Base-by-base conservation (phyloP, 768 basidiomycete genomes). In the Multifurca ochricompacta region DNA sequence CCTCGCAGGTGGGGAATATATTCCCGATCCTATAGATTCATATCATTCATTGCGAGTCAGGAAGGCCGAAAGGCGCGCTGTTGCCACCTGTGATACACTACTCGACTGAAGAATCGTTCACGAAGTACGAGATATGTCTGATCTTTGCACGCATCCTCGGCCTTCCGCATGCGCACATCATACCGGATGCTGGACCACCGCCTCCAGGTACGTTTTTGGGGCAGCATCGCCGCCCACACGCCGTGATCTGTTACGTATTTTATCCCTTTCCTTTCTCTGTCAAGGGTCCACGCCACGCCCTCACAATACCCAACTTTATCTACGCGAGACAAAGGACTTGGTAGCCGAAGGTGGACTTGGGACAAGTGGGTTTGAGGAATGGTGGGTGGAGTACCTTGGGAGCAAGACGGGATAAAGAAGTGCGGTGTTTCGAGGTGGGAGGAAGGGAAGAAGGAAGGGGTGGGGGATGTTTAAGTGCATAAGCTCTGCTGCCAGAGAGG, bases 101-200 rank as follows among this genome's bases (percentile, higher is more conserved):
- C 68, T 87, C 91, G 4, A 81, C 80, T 2, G 77, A 80, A 16
- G 85, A 90, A 63, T 81, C 87, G 1, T 82, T 85, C 66, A 96
- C 93, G 8, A 98, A 98, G 71, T 96, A 93, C 70, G 87, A 87
- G 62, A 96, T 97, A 60, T 91, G 90, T 65, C 72, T 88, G 27
- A 73, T 87, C 34, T 88, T 92, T 61, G 80, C 86, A 8, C 76
- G 75, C 54, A 76, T 90, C 47, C 78, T 95, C 30, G 71, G 74
- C 5, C 69, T 91, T 0, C 77, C 88, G 10, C 86, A 89, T 63
- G 66, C 61, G 2, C 91, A 97, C 65, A 83, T 95, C 63, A 73
- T 81, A 27, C 78, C 89, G 0, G 85, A 92, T 45, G 74, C 78
- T 1, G 77, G 85, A 16, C 74, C 82, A 8, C 87, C 88, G 0